A percentile compares a stretch with the other conserved stretches of the same genome.
Evolutionary conservation across 2,329 filamentous ascomycete species (phyloP).

Genomic region (Colletotrichum ledebouriae): DNA sequence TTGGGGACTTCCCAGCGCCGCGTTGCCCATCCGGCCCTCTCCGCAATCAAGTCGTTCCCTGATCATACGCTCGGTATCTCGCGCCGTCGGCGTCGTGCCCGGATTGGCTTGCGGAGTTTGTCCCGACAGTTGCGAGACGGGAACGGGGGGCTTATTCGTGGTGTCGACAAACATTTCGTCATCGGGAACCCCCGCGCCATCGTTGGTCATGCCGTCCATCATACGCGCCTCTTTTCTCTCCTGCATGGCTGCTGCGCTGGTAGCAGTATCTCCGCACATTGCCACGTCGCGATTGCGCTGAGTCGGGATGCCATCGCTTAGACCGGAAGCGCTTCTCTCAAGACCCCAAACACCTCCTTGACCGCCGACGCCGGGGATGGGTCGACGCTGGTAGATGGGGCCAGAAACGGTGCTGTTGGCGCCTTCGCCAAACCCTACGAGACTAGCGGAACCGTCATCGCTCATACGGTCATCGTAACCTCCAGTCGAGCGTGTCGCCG

Average conservation of each 20-base stretch:
- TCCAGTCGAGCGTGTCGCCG: constrained; percentile 61
- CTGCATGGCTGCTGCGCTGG: constrained; percentile 60
- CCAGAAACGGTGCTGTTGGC: constrained; percentile 88
- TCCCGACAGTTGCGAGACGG: constrained; percentile 53
- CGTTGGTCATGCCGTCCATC: constrained; percentile 75
- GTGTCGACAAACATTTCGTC: constrained; percentile 74
- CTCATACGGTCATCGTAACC: constrained; percentile 81
- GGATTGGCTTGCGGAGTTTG: constrained; percentile 41
- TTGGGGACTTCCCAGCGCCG: constrained; percentile 59
- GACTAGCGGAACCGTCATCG: constrained; percentile 84
- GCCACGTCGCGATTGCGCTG: constrained; percentile 52
- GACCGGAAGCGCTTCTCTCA: constrained; percentile 65
- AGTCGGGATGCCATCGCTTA: constrained; percentile 59
- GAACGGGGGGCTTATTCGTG: constrained; percentile 69
- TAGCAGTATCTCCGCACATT: constrained; percentile 56
- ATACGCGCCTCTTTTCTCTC: constrained; percentile 73
- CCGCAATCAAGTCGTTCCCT: constrained; percentile 69
- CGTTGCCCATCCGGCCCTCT: constrained; percentile 55
- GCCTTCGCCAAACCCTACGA: constrained; percentile 94
- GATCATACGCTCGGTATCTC: constrained; percentile 74
- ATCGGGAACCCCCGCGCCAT: constrained; percentile 61
- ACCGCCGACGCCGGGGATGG: constrained; percentile 54
- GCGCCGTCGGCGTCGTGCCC: constrained; percentile 47
- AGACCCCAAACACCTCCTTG: constrained; percentile 55
- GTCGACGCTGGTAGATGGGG: constrained; percentile 74